Conservation (phyloP, 2,329 filamentous ascomycete genomes). For the Onygenales sp. region DNA sequence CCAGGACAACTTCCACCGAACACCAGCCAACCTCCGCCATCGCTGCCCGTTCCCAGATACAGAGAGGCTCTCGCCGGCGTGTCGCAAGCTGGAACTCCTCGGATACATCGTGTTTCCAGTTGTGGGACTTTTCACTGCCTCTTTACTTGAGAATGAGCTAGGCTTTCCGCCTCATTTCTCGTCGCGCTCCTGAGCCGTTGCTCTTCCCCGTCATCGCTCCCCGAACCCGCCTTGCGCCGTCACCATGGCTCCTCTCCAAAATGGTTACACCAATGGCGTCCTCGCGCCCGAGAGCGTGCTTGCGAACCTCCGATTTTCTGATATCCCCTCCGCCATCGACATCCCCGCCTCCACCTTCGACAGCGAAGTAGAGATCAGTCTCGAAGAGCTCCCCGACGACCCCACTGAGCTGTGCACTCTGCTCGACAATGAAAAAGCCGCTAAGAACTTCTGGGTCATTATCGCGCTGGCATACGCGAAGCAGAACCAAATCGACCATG, state of each 20-base stretch:
- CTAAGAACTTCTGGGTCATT: constrained; percentile 95
- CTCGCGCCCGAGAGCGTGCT: constrained; percentile 20
- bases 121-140: background rate
- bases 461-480: constrained; percentile 95
- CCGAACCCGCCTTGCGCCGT: background rate
- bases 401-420: constrained; percentile 90
- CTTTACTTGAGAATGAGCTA: background rate
- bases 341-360: constrained; percentile 54
- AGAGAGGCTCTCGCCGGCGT: too few species aligned
- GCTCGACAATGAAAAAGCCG: constrained; percentile 85
- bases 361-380: constrained; percentile 78
- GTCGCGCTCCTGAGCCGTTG: background rate
- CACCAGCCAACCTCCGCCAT: too few species aligned
- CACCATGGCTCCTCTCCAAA: constrained; percentile 43
- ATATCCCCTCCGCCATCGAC: constrained; percentile 54
- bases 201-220: background rate
- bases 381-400: constrained; percentile 85
- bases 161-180: background rate
- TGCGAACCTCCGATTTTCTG: constrained; percentile 44
- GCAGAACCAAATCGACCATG: constrained; percentile 83
- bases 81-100: background rate
- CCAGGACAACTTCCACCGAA: too few species aligned
- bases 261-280: constrained; percentile 45
- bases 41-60: too few species aligned
- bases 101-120: background rate